Percentiles rank a stretch among this genome's conserved stretches.
Conservation (phyloP, 306 rosid species). For the Glycine soja region DNA sequence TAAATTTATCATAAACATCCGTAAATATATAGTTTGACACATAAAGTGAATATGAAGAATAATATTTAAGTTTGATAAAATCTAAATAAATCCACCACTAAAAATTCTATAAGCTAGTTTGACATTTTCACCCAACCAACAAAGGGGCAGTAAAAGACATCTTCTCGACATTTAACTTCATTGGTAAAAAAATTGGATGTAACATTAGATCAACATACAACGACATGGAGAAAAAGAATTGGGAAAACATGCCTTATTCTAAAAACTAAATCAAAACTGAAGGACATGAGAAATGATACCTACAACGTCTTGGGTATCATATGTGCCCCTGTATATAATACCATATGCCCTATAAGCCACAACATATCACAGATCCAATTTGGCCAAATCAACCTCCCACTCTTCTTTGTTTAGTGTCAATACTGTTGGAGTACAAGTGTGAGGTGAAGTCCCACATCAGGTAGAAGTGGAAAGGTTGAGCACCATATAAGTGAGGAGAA, state of each 20-base stretch:
- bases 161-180: background rate
- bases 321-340: slow-evolving; percentile 78
- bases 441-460: too few relatives aligned
- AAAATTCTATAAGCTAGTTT: background rate
- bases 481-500: too few relatives aligned
- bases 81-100: background rate
- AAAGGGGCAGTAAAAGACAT: background rate
- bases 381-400: slow-evolving; percentile 91
- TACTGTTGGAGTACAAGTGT: too few relatives aligned
- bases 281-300: slow-evolving; percentile 56
- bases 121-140: background rate
- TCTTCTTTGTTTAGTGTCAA: slow-evolving; percentile 65
- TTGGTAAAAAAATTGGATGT: background rate
- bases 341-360: slow-evolving; percentile 93
- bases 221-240: background rate
- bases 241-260: background rate
- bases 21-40: background rate
- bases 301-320: slow-evolving; percentile 86
- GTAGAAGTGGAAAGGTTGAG: too few relatives aligned
- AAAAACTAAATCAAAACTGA: background rate
- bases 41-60: background rate
- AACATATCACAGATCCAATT: slow-evolving; percentile 70
- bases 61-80: background rate
- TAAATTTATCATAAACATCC: background rate
- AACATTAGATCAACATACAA: background rate